Evolutionary conservation across 768 basidiomycete species (phyloP), one percentile per base, ranked within the genome.

Genomic region (Boletus bicolor): DNA sequence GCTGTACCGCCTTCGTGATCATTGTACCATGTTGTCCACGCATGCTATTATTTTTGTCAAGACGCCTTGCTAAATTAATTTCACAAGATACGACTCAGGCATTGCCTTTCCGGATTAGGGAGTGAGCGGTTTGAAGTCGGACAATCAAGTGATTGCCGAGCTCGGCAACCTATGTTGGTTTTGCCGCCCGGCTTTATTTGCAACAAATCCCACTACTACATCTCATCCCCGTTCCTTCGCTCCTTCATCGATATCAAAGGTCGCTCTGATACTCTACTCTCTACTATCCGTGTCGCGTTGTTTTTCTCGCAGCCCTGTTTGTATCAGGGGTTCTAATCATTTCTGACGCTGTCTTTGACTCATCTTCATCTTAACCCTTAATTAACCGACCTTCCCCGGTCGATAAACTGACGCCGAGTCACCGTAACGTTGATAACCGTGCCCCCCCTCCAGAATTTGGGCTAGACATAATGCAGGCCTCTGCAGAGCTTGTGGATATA

Each of bases 361-460:
- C 55, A 57, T 49, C 49, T 64, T 67, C 65, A 71, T 70, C 55
- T 70, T 58, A 68, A 54, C 64, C 61, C 70, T 73, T 72, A 72
- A 72, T 72, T 72, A 72, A 73, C 70, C 70, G 70, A 73, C 63
- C 71, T 68, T 65, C 71, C 69, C 72, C 70, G 70, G 70, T 73
- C 70, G 70, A 72, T 73, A 72, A 72, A 72, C 68, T 65, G 72
- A 72, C 72, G 72, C 70, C 70, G 70, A 62, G 72, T 73, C 70
- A 66, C 72, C 70, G 70, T 73, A 61, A 72, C 71, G 57, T 72
- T 73, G 70, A 72, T 72, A 72, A 73, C 70, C 70, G 70, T 70
- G 60, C 52, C 52, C 58, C 53, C 58, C 55, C 55, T 19, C 56
- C 30, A 58, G 51, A 58, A 47, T 51, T 60, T 55, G 21, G 28